phyloP scores from a whole-genome alignment of 805 yeast species.

The Candida maltosa region DNA sequence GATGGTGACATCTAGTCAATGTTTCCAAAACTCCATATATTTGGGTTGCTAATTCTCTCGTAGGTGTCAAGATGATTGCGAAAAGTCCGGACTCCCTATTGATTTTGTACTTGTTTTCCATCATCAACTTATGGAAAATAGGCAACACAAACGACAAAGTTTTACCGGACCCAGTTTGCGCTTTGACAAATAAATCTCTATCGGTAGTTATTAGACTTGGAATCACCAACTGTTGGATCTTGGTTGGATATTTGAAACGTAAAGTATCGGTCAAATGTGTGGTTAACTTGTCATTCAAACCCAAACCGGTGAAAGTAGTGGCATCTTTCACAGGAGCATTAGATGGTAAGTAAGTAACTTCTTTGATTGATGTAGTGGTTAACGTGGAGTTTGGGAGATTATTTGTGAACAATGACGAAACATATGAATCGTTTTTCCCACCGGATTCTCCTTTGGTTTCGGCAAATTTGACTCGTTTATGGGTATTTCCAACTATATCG shows the following conservation, averaged over 20 bases:
- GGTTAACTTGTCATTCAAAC: slow-evolving; percentile 53
- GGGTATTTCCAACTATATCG: neutral
- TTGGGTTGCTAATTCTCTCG: slow-evolving; percentile 92
- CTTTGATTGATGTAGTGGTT: slow-evolving; percentile 46
- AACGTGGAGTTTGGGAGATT: slow-evolving; percentile 40
- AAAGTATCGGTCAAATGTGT: slow-evolving; percentile 56
- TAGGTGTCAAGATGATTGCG: slow-evolving; percentile 87
- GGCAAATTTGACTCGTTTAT: slow-evolving; percentile 35
- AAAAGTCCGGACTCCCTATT: slow-evolving; percentile 76
- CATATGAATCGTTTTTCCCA: slow-evolving; percentile 61
- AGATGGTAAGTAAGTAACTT: slow-evolving; percentile 52
- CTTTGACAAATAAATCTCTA: slow-evolving; percentile 81
- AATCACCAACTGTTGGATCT: slow-evolving; percentile 77
- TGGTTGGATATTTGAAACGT: slow-evolving; percentile 68
- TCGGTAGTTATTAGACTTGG: slow-evolving; percentile 44
- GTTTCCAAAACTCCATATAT: slow-evolving; percentile 78
- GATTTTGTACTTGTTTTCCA: slow-evolving; percentile 37
- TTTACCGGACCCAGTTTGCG: slow-evolving; percentile 98
- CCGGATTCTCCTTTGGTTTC: slow-evolving; percentile 52
- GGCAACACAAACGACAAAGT: slow-evolving; percentile 88
- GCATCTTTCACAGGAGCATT: slow-evolving; percentile 82
- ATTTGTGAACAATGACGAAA: slow-evolving; percentile 75
- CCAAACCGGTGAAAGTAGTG: slow-evolving; percentile 69
- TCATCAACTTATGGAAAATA: slow-evolving; percentile 68
- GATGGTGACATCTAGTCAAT: slow-evolving; percentile 71